Evolutionary conservation across 1,139 yeast genomes (phyloP), one percentile per base, ranked within the genome.

Genomic region (Yarrowia galli): DNA sequence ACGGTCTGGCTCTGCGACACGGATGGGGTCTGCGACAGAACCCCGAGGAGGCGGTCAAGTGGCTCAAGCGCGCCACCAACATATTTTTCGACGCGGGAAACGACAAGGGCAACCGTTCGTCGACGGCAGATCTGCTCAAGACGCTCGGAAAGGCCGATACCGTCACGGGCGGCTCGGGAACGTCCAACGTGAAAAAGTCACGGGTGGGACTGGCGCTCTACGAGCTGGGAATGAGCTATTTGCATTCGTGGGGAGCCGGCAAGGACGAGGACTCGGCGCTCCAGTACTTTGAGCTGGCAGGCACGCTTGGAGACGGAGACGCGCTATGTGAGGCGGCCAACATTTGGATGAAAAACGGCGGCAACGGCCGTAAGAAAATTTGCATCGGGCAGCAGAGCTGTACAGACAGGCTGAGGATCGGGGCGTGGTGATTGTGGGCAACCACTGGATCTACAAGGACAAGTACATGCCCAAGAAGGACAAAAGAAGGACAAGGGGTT

Each of bases 371-470:
- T 36, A 87, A 87, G 76, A 88, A 86, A 91, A 91, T 74, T 77
- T 83, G 66, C 77, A 79, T 66, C 80, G 84, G 72, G 92, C 96
- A 1, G 91, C 96, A 2, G 85, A 87, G 15, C 87, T 93, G 87
- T 84, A 87, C 70, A 80, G 96, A 66, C 78, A 86, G 51, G 89
- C 92, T 28, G 93, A 87, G 67, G 79, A 83, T 18, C 83, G 84
- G 72, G 96, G 95, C 1, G 85, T 85, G 25, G 85, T 83, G 72
- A 79, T 88, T 70, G 85, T 88, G 45, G 93, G 93, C 1, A 88
- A 89, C 70, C 85, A 88, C 69, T 90, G 96, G 96, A 89, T 89
- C 54, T 87, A 89, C 79, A 89, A 89, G 76, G 87, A 86, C 60
- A 89, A 89, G 79, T 89, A 89, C 74, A 76, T 83, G 79, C 71